A percentile compares a stretch with the other conserved stretches of the same genome.
phyloP scores from a whole-genome alignment of 495 filamentous ascomycete genomes.

The Tuber borchii region DNA sequence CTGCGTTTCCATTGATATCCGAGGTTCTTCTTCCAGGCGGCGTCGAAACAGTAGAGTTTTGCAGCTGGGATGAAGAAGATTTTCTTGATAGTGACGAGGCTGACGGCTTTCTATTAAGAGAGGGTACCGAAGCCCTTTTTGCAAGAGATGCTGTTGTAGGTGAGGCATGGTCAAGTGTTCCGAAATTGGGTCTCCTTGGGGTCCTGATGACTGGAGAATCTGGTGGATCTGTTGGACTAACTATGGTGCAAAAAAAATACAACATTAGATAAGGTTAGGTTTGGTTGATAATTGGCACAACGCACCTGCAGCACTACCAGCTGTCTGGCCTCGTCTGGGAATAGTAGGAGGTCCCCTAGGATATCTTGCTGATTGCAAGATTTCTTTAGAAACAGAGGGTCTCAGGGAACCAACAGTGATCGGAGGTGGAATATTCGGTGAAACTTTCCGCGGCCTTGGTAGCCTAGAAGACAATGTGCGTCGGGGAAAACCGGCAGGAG shows the following conservation, averaged over 20 bases:
- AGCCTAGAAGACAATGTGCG: constrained; percentile 30
- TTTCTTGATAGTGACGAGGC: constrained; percentile 31
- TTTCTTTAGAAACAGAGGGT: constrained; percentile 23
- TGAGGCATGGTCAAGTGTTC: constrained; percentile 25
- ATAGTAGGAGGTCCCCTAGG: constrained; percentile 4
- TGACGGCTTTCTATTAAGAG: constrained; percentile 29
- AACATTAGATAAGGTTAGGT: background rate
- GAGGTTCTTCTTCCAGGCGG: constrained; percentile 30
- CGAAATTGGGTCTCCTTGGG: constrained; percentile 13
- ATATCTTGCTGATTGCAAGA: background rate
- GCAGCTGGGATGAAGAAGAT: constrained; percentile 29
- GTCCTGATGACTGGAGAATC: constrained; percentile 9
- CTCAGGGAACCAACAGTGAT: constrained; percentile 28
- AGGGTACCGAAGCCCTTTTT: constrained; percentile 34
- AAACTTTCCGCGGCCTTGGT: constrained; percentile 32
- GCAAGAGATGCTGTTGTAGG: constrained; percentile 32
- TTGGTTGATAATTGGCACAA: background rate
- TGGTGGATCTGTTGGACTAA: constrained; percentile 8
- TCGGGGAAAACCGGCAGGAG: background rate
- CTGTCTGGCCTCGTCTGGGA: constrained; percentile 2
- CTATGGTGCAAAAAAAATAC: background rate
- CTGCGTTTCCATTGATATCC: constrained; percentile 29
- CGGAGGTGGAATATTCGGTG: constrained; percentile 13
- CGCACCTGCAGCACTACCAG: background rate
- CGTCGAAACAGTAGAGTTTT: constrained; percentile 20